Conservation (phyloP, 805 yeast species). For the Phaffomyces antillensis region DNA sequence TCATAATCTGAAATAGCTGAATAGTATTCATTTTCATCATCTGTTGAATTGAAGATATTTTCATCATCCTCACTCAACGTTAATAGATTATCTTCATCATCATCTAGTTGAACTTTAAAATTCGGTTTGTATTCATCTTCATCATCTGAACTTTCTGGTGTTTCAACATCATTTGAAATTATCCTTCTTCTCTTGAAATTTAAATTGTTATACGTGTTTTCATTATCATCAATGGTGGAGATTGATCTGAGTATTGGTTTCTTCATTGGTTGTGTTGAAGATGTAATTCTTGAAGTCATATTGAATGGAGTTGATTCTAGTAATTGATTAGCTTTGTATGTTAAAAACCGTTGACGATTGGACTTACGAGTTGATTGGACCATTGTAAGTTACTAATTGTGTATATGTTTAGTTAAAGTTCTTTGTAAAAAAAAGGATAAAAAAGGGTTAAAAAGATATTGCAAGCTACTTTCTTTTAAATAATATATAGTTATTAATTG, state of each 20-base stretch:
- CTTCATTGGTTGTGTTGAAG: constrained; percentile 1
- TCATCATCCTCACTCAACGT: constrained; percentile 13
- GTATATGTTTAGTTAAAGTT: constrained; percentile 13
- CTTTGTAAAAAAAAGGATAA: neutral
- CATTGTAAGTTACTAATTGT: neutral
- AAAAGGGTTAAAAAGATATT: neutral
- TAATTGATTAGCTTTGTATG: constrained; percentile 24
- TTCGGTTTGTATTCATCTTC: neutral
- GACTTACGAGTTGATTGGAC: constrained; percentile 23
- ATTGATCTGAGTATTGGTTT: constrained; percentile 25
- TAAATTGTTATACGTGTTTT: constrained; percentile 22
- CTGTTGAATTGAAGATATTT: constrained; percentile 18
- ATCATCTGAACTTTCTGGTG: constrained; percentile 1
- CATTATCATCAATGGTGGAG: constrained; percentile 23
- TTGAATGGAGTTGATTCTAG: constrained; percentile 2
- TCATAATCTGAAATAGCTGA: constrained; percentile 23
- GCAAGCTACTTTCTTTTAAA: constrained; percentile 1
- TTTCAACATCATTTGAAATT: constrained; percentile 1
- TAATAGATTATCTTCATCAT: constrained; percentile 7
- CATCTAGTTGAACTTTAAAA: constrained; percentile 3
- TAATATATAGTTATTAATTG: neutral
- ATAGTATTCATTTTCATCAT: constrained; percentile 22
- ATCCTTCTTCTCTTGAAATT: constrained; percentile 22
- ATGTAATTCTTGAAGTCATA: neutral
- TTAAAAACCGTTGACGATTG: constrained; percentile 16